Evolutionary conservation across 2,329 filamentous ascomycete genomes (phyloP).

Genomic region (Cercospora sp.): DNA sequence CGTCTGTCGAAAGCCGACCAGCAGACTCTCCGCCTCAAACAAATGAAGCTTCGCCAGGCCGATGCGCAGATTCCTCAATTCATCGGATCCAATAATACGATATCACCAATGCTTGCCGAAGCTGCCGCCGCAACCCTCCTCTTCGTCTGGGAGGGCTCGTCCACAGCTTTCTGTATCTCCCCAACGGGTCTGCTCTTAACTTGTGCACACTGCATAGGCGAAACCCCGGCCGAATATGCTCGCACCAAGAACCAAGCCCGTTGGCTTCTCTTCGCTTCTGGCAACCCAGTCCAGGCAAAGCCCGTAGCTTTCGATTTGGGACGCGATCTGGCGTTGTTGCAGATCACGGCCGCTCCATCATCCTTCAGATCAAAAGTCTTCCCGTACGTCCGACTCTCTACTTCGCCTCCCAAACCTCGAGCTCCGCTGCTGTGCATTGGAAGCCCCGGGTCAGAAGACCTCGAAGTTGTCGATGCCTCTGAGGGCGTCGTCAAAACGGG

Average conservation of each 20-base stretch:
- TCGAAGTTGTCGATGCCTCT: slow-evolving; percentile 40
- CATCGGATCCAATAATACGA: background rate
- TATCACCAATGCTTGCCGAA: background rate
- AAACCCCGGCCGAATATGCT: slow-evolving; percentile 42
- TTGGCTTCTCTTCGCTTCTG: slow-evolving; percentile 50
- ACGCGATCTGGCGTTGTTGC: slow-evolving; percentile 52
- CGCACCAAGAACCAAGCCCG: slow-evolving; percentile 16
- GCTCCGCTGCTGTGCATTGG: slow-evolving; percentile 42
- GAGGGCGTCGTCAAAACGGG: slow-evolving; percentile 41
- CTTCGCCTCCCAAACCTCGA: slow-evolving; percentile 19
- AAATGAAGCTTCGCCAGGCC: slow-evolving; percentile 14
- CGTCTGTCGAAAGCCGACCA: background rate
- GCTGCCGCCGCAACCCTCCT: slow-evolving; percentile 40
- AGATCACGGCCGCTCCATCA: slow-evolving; percentile 40
- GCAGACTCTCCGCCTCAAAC: slow-evolving; percentile 16
- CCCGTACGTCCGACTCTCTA: slow-evolving; percentile 22
- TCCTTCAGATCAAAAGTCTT: slow-evolving; percentile 18
- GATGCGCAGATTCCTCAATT: slow-evolving; percentile 16
- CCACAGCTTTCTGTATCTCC: slow-evolving; percentile 54
- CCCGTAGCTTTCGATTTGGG: slow-evolving; percentile 46
- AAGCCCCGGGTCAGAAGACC: slow-evolving; percentile 47
- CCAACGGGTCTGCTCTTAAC: slow-evolving; percentile 50
- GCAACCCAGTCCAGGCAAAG: slow-evolving; percentile 42
- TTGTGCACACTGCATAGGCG: slow-evolving; percentile 55
- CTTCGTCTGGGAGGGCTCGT: slow-evolving; percentile 53